phyloP scores from a whole-genome alignment of 805 yeast species.

The Wickerhamia fluorescens region DNA sequence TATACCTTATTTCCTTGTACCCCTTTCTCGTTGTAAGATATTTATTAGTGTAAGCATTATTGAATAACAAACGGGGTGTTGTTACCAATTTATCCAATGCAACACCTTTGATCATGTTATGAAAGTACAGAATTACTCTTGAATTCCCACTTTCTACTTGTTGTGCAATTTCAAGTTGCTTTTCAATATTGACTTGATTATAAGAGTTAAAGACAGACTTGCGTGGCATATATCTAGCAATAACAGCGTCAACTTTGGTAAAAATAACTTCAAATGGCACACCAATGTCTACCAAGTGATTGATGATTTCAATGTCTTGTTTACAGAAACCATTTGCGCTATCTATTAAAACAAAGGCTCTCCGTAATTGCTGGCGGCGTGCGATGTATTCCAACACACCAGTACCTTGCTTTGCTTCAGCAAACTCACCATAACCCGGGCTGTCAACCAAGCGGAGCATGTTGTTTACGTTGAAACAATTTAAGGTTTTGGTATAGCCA shows the following conservation, averaged over 20 bases:
- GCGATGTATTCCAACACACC: constrained; percentile 57
- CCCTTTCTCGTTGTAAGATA: constrained; percentile 41
- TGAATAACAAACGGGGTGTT: constrained; percentile 42
- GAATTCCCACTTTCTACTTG: constrained; percentile 13
- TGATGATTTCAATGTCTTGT: constrained; percentile 49
- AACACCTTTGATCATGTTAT: constrained; percentile 29
- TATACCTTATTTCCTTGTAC: constrained; percentile 42
- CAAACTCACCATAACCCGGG: constrained; percentile 85
- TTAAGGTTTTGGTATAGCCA: constrained; percentile 58
- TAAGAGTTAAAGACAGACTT: constrained; percentile 4
- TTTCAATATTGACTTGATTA: constrained; percentile 6
- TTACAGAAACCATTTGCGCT: constrained; percentile 52
- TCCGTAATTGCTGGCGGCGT: constrained; percentile 44
- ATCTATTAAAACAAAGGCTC: constrained; percentile 57
- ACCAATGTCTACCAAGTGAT: constrained; percentile 45
- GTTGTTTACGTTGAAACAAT: constrained; percentile 62
- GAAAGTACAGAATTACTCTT: constrained; percentile 19
- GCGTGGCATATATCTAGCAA: constrained; percentile 17
- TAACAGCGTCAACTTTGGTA: constrained; percentile 65
- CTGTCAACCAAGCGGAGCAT: constrained; percentile 67
- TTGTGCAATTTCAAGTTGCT: neutral
- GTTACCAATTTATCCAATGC: constrained; percentile 31
- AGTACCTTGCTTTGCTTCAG: constrained; percentile 61
- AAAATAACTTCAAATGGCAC: constrained; percentile 67
- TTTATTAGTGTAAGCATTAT: constrained; percentile 39